phyloP scores from a whole-genome alignment of 768 basidiomycete species.

The Hirschioporus abietinus region DNA sequence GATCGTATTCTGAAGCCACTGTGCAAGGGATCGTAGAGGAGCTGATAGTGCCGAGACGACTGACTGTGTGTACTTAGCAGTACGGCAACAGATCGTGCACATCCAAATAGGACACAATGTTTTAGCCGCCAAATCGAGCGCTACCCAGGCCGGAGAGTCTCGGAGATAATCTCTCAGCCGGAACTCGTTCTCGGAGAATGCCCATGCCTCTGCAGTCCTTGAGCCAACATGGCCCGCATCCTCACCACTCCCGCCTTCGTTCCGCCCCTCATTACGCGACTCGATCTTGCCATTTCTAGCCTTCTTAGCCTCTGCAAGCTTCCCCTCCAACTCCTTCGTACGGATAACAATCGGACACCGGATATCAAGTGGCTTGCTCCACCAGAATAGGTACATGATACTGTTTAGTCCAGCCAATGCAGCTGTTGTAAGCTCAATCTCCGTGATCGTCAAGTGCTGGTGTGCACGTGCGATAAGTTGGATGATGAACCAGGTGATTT shows the following conservation, averaged over 20 bases:
- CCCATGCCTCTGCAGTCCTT: too few species aligned
- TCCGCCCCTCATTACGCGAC: not conserved
- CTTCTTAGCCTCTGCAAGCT: not conserved
- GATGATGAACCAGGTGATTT: constrained; percentile 28
- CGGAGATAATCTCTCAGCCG: not conserved
- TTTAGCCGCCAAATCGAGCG: too few species aligned
- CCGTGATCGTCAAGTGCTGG: constrained; percentile 4
- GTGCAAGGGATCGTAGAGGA: not conserved
- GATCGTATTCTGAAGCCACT: not conserved
- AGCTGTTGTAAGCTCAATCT: constrained; percentile 29
- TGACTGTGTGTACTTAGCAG: not conserved
- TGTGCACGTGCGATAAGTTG: constrained; percentile 23
- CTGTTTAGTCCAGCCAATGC: constrained; percentile 28
- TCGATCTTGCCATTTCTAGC: too few species aligned
- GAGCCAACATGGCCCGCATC: too few species aligned
- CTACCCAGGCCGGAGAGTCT: not conserved
- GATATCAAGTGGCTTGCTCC: constrained; percentile 34
- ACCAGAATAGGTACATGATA: constrained; percentile 30
- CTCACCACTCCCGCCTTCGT: not conserved
- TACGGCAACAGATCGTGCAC: too few species aligned
- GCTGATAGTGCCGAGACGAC: not conserved
- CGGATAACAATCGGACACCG: constrained; percentile 11
- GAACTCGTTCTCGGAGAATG: too few species aligned
- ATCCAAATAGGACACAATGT: too few species aligned
- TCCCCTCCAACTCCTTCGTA: not conserved